Evolutionary conservation across 2,329 filamentous ascomycete species (phyloP).

Genomic region (Orbilia quercus): DNA sequence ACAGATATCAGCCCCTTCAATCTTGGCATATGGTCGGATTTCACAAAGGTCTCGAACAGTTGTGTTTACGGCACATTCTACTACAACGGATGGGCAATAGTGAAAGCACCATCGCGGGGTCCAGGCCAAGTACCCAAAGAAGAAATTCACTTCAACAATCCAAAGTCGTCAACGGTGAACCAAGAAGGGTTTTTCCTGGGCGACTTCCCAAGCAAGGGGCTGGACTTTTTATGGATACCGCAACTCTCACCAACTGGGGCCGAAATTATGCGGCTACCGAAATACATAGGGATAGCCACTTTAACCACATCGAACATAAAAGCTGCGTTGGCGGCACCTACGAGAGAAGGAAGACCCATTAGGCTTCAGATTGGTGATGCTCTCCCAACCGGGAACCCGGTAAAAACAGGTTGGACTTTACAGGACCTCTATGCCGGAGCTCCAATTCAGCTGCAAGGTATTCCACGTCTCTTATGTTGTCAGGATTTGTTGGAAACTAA

Average conservation of each 20-base stretch:
- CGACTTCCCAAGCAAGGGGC: background rate
- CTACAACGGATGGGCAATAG: constrained; percentile 34
- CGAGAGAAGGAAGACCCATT: constrained; percentile 17
- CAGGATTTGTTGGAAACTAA: no score
- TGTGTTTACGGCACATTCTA: constrained; percentile 20
- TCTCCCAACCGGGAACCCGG: constrained; percentile 26
- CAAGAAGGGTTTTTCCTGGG: constrained; percentile 22
- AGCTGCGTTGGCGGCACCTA: background rate
- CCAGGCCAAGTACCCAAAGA: constrained; percentile 7
- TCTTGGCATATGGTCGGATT: constrained; percentile 21
- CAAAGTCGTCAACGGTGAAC: constrained; percentile 7
- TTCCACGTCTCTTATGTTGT: no score
- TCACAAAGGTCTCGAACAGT: constrained; percentile 6
- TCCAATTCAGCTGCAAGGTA: constrained; percentile 44
- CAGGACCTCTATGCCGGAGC: constrained; percentile 22
- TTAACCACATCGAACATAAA: constrained; percentile 14
- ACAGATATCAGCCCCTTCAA: constrained; percentile 22
- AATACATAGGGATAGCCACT: constrained; percentile 24
- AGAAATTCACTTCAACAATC: constrained; percentile 37
- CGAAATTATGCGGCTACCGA: constrained; percentile 10
- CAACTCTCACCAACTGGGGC: background rate
- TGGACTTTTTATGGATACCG: constrained; percentile 21
- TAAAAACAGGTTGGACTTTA: constrained; percentile 17
- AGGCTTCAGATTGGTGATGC: constrained; percentile 31
- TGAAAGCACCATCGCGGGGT: background rate